Evolutionary conservation across 2,329 filamentous ascomycete genomes (phyloP).

Genomic region (Berkeleyomyces basicola): DNA sequence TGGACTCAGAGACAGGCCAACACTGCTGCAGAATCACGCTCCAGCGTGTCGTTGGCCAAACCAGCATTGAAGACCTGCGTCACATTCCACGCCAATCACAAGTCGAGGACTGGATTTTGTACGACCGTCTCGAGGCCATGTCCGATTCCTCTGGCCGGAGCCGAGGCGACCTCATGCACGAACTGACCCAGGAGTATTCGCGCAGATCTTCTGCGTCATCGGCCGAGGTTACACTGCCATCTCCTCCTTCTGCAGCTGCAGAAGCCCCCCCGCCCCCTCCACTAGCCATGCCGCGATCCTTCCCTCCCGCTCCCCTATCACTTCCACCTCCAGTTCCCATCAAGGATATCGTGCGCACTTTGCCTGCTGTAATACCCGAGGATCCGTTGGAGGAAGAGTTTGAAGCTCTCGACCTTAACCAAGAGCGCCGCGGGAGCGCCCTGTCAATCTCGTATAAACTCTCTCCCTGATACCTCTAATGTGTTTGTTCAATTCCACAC

Average conservation of each 20-base stretch:
- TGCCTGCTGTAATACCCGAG: slow-evolving; percentile 11
- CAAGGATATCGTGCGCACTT: slow-evolving; percentile 5
- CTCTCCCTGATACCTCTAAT: background rate
- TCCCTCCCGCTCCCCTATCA: background rate
- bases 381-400: slow-evolving; percentile 10
- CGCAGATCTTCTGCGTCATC: slow-evolving; percentile 9
- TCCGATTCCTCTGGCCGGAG: slow-evolving; percentile 10
- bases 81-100: slow-evolving; percentile 36
- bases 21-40: slow-evolving; percentile 31
- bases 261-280: background rate
- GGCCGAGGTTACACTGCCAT: background rate
- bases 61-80: slow-evolving; percentile 26
- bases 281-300: background rate
- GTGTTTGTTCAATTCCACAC: background rate
- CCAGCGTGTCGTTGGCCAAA: slow-evolving; percentile 28
- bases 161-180: slow-evolving; percentile 10
- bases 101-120: slow-evolving; percentile 38
- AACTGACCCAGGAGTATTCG: slow-evolving; percentile 8
- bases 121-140: slow-evolving; percentile 29
- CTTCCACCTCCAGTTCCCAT: background rate
- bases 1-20: slow-evolving; percentile 24
- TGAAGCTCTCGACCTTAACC: background rate
- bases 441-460: slow-evolving; percentile 9
- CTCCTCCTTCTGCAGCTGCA: background rate
- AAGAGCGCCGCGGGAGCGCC: slow-evolving; percentile 4